Conservation (phyloP, 1,139 yeast species). For the Suhomyces bribrorum region DNA sequence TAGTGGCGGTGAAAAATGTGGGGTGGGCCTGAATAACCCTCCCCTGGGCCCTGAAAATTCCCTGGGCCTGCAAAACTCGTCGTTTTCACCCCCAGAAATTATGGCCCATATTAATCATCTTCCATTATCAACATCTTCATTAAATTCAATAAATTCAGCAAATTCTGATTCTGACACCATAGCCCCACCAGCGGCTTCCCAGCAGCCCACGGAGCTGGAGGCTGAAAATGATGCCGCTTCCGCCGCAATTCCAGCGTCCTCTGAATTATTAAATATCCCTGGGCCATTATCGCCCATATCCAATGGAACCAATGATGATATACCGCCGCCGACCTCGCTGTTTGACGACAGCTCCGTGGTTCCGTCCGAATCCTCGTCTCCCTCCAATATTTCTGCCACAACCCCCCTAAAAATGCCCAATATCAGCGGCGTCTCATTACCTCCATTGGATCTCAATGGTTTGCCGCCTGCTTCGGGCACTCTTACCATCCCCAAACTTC, state of each 20-base stretch:
- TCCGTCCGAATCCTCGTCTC: background rate
- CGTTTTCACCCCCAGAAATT: background rate
- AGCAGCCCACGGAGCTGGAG: too few relatives aligned
- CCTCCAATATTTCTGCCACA: background rate
- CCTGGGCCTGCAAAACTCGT: background rate
- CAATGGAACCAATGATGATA: too few relatives aligned
- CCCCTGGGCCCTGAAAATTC: background rate
- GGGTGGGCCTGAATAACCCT: background rate
- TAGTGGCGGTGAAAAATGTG: slow-evolving; percentile 3
- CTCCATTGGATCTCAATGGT: slow-evolving; percentile 5
- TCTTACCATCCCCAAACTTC: slow-evolving; percentile 2
- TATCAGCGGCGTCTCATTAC: slow-evolving; percentile 3
- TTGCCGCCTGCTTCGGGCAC: slow-evolving; percentile 2
- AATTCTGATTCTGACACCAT: too few relatives aligned
- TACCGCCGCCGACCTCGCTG: too few relatives aligned
- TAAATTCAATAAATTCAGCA: background rate
- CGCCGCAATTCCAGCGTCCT: too few relatives aligned
- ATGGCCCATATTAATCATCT: background rate
- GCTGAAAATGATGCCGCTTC: too few relatives aligned
- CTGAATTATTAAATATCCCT: background rate
- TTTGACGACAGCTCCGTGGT: background rate
- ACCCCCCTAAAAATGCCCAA: slow-evolving; percentile 2
- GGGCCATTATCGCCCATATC: too few relatives aligned
- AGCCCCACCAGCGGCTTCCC: background rate
- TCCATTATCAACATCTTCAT: background rate